These are phyloP conservation scores for Leccinum broughii DNA, from an alignment of 768 basidiomycete species.

Conservation along the genomic window DNA sequence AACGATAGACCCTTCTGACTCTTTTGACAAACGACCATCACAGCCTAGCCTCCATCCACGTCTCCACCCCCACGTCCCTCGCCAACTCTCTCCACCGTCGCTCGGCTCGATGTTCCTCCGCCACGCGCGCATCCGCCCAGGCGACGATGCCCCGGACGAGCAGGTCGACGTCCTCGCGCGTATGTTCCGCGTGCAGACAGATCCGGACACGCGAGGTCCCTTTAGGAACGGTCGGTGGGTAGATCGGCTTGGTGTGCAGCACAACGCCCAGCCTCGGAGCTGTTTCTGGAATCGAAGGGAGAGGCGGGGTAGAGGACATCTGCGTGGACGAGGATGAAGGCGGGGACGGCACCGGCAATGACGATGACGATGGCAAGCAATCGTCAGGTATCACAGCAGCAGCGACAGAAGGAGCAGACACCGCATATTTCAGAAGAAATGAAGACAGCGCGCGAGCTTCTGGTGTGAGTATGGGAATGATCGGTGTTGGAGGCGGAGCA, in stretches of 20 bases:
- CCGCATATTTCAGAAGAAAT: slow-evolving; percentile 44
- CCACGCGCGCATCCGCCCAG: slow-evolving; percentile 26
- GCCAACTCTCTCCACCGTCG: slow-evolving; percentile 18
- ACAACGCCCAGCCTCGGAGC: slow-evolving; percentile 29
- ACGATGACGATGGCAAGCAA: not conserved
- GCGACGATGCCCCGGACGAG: slow-evolving; percentile 53
- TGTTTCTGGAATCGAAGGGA: not conserved
- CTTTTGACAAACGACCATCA: not conserved
- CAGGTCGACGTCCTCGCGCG: slow-evolving; percentile 56
- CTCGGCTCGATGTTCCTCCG: slow-evolving; percentile 5
- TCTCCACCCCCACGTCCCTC: slow-evolving; percentile 14
- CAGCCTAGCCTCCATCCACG: slow-evolving; percentile 34
- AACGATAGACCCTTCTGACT: not conserved
- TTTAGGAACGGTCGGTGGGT: slow-evolving; percentile 87
- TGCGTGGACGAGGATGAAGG: not conserved
- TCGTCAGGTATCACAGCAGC: not conserved
- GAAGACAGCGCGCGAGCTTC: slow-evolving; percentile 75
- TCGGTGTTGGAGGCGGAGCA: slow-evolving; percentile 55
- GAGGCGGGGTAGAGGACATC: not conserved
- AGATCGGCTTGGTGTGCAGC: slow-evolving; percentile 74
- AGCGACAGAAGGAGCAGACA: not conserved
- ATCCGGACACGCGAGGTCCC: slow-evolving; percentile 83
- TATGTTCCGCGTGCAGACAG: slow-evolving; percentile 84
- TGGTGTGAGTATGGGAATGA: slow-evolving; percentile 81
- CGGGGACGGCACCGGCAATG: not conserved